These are phyloP conservation scores for Diaporthe australafricana DNA, from an alignment of 2,329 filamentous ascomycete genomes.

Conservation along the genomic window DNA sequence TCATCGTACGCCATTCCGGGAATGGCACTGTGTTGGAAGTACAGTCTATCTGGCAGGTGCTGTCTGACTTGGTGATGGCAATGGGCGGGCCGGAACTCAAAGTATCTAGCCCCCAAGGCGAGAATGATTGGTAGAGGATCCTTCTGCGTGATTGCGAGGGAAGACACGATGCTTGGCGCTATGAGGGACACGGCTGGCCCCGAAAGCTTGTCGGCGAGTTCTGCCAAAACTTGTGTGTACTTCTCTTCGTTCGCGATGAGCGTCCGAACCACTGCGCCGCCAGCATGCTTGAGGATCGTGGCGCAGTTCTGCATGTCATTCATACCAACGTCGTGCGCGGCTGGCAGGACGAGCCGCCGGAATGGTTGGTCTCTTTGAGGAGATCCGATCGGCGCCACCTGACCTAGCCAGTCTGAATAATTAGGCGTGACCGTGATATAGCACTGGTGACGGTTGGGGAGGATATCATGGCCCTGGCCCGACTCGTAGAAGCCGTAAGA, in stretches of 20 bases:
- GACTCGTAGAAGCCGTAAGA: slow-evolving; percentile 62
- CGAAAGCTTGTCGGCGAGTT: slow-evolving; percentile 44
- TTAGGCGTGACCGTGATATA: slow-evolving; percentile 58
- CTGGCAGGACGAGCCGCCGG: slow-evolving; percentile 55
- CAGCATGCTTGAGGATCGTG: slow-evolving; percentile 52
- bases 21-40: slow-evolving; percentile 63
- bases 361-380: slow-evolving; percentile 54
- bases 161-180: slow-evolving; percentile 57
- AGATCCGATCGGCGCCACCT: slow-evolving; percentile 53
- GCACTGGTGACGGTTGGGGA: slow-evolving; percentile 57
- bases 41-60: slow-evolving; percentile 57
- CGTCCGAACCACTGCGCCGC: slow-evolving; percentile 44
- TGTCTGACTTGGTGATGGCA: slow-evolving; percentile 55
- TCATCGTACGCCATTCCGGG: slow-evolving; percentile 60
- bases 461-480: slow-evolving; percentile 54
- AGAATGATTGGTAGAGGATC: slow-evolving; percentile 57
- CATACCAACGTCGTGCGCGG: slow-evolving; percentile 63
- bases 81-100: slow-evolving; percentile 63
- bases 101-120: slow-evolving; percentile 60
- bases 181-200: slow-evolving; percentile 45
- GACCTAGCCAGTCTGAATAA: slow-evolving; percentile 56
- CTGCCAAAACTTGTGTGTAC: slow-evolving; percentile 36
- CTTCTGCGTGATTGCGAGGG: slow-evolving; percentile 63
- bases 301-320: slow-evolving; percentile 59
- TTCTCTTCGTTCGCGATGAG: slow-evolving; percentile 43